phyloP scores from a whole-genome alignment of 148 eudicot genomes.

The Silene uniflora region DNA sequence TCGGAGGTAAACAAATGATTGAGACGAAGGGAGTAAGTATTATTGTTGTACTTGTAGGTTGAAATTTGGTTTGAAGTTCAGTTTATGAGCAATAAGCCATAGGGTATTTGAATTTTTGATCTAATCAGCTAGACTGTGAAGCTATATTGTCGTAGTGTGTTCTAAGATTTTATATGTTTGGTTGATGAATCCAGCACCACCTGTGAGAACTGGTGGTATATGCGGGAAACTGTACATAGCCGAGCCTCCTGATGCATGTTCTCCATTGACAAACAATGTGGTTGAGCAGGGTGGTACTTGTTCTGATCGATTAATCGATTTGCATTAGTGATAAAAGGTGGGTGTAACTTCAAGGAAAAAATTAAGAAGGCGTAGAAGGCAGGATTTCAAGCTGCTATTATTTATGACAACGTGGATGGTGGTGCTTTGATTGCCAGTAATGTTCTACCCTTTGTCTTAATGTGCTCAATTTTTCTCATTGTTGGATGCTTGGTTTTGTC shows the following conservation, averaged over 20 bases:
- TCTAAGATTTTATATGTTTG: constrained; percentile 14
- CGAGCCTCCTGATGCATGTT: constrained; percentile 81
- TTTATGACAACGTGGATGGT: constrained; percentile 52
- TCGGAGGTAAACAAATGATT: too few relatives aligned
- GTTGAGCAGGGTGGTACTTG: constrained; percentile 30
- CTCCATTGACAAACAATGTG: constrained; percentile 46
- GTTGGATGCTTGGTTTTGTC: not conserved
- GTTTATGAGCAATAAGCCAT: not conserved
- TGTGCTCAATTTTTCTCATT: not conserved
- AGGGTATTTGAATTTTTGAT: not conserved
- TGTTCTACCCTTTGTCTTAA: constrained; percentile 15
- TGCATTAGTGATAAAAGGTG: constrained; percentile 70
- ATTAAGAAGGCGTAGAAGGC: constrained; percentile 78
- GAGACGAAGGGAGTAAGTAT: not conserved
- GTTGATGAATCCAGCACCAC: constrained; percentile 53
- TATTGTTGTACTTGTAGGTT: not conserved
- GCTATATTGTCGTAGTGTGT: not conserved
- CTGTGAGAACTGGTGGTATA: constrained; percentile 50
- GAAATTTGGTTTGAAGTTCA: not conserved
- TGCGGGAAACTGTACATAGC: constrained; percentile 66
- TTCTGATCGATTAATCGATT: constrained; percentile 40
- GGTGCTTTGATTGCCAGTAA: constrained; percentile 83
- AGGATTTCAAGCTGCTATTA: constrained; percentile 73
- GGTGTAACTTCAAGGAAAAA: constrained; percentile 85
- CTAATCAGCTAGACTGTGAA: not conserved